Conservation (phyloP, 129 eudicot genomes). For the Arctium minus region DNA sequence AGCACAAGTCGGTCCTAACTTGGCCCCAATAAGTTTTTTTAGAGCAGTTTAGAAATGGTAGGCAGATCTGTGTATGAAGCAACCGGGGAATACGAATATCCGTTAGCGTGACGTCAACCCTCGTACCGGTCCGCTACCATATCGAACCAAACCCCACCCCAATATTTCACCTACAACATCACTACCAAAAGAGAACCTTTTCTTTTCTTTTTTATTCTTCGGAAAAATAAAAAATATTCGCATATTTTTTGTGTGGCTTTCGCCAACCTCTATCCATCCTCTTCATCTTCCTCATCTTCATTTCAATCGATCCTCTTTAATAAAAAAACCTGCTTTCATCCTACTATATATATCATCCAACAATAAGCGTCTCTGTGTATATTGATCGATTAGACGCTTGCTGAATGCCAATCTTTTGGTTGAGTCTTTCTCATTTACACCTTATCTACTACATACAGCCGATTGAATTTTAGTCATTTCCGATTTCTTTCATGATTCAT, state of each 20-base stretch:
- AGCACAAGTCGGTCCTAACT: too few species aligned
- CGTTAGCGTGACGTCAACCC: too few species aligned
- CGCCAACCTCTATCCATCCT: slow-evolving; percentile 34
- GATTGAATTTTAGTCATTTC: not conserved
- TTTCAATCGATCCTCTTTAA: slow-evolving; percentile 10
- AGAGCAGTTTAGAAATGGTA: too few species aligned
- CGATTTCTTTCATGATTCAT: not conserved
- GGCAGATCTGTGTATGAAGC: too few species aligned
- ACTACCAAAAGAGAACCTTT: not conserved
- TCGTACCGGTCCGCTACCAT: too few species aligned
- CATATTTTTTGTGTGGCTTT: slow-evolving; percentile 65
- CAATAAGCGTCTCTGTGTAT: slow-evolving; percentile 7
- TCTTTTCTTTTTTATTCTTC: not conserved
- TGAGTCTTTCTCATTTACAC: not conserved
- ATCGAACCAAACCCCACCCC: not conserved
- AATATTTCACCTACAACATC: slow-evolving; percentile 1
- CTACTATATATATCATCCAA: slow-evolving; percentile 34
- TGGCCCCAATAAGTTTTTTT: too few species aligned
- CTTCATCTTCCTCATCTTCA: not conserved
- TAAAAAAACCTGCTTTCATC: slow-evolving; percentile 20
- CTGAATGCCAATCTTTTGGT: slow-evolving; percentile 1
- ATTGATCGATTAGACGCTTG: not conserved
- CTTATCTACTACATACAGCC: not conserved
- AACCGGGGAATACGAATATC: too few species aligned
- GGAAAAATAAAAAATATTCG: slow-evolving; percentile 2